Base-by-base conservation (phyloP, 2,329 filamentous ascomycete species). In the Rasamsonia emersonii region DNA sequence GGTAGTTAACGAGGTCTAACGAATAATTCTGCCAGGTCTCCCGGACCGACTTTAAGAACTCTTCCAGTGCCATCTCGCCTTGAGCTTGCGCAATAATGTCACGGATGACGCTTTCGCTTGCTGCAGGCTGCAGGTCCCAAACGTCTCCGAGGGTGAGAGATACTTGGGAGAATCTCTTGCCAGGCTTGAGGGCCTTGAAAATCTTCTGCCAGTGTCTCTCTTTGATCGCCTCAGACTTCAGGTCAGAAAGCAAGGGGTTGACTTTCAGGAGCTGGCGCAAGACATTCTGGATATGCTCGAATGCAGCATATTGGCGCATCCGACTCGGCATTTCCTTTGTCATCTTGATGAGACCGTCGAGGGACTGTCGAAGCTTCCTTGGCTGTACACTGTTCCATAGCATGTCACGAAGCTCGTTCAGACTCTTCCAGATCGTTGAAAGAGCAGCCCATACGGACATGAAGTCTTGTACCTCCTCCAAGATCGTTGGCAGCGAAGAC, bases 261-360 rank as follows among this genome's bases (percentile, higher is more conserved):
- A 93, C 86, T 58, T 94, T 96, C 42, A 95, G 71, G 29, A 93
- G 73, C 40, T 88, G 80, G 26, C 86, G 82, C 24, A 98, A 74
- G 18, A 93, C 83, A 42, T 77, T 86, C 56, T 98, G 93, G 23
- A 98, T 86, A 52, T 98, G 89, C 59, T 98, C 93, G 54, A 98
- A 99, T n/a, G 93, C 93, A 46, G 93, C 89, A 58, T 99, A 99
- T 53, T 98, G 93, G 39, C 93, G 80, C 89, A 98, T 96, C 38
- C 91, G 80, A 60, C 86, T 94, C 0, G 93, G 91, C 91, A 98
- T 96, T 41, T 96, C 89, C 64, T 94, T 96, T 20, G 88, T 96
- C 74, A 93, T 93, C 67, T 94, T 94, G 57, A 96, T 85, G 32
- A 96, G 73, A 28, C 82, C 80, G 51, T 98, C 89, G 30, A 99